phyloP scores from a whole-genome alignment of 768 basidiomycete species.

The Termitomyces sp. region DNA sequence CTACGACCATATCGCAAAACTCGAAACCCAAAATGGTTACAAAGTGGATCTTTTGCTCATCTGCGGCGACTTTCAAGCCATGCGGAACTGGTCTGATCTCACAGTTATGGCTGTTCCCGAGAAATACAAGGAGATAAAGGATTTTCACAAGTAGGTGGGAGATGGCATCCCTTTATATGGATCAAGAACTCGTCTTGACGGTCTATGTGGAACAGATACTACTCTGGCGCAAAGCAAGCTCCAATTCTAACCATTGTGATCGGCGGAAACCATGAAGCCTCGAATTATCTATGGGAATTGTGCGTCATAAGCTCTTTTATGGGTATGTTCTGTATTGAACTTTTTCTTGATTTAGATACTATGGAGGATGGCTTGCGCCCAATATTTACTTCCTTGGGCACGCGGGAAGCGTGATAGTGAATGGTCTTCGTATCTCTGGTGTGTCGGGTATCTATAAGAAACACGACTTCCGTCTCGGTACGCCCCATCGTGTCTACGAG shows the following conservation, averaged over 20 bases:
- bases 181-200: neutral
- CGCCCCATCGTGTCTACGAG: conserved; percentile 5
- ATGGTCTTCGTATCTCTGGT: conserved; percentile 85
- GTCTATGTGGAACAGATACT: conserved; percentile 52
- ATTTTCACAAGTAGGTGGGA: conserved; percentile 68
- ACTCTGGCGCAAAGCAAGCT: conserved; percentile 75
- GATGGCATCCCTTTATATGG: neutral
- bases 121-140: conserved; percentile 81
- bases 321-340: neutral
- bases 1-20: conserved; percentile 59
- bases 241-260: conserved; percentile 90
- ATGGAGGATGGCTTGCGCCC: conserved; percentile 95
- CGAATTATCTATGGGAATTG: conserved; percentile 96
- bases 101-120: conserved; percentile 87
- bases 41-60: conserved; percentile 83
- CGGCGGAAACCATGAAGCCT: conserved; percentile 97
- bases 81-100: conserved; percentile 80
- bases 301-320: conserved; percentile 29
- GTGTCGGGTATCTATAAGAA: conserved; percentile 88
- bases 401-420: conserved; percentile 83
- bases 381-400: conserved; percentile 96
- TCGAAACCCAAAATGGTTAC: conserved; percentile 58
- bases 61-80: conserved; percentile 95
- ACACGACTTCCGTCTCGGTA: conserved; percentile 68
- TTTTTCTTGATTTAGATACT: conserved; percentile 50